These are phyloP conservation scores for Mollisiaceae sp. DNA, from an alignment of 2,329 filamentous ascomycete genomes.

Conservation along the genomic window DNA sequence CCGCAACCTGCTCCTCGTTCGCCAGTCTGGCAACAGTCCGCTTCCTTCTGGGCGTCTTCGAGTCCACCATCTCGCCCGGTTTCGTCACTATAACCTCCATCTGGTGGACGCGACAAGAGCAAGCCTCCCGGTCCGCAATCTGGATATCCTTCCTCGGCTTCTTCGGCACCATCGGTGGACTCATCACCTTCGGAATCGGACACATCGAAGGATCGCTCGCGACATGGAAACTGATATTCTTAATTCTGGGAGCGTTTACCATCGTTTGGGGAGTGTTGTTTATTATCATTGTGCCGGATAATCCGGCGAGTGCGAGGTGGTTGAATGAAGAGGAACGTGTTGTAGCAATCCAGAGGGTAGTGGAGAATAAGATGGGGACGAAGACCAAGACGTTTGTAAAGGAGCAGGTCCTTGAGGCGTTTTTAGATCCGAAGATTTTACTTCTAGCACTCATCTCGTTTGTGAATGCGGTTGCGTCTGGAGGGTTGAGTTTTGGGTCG, in stretches of 20 bases:
- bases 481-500: conserved; percentile 41
- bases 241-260: conserved; percentile 38
- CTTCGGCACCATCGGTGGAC: conserved; percentile 36
- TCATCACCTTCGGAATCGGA: conserved; percentile 47
- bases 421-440: conserved; percentile 48
- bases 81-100: conserved; percentile 53
- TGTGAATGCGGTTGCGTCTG: conserved; percentile 31
- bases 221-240: conserved; percentile 35
- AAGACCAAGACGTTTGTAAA: conserved; percentile 31
- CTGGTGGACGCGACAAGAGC: conserved; percentile 45
- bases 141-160: conserved; percentile 59
- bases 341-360: conserved; percentile 38
- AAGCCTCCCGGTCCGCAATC: conserved; percentile 42
- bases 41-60: conserved; percentile 55
- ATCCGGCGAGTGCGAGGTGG: conserved; percentile 52
- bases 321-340: conserved; percentile 49
- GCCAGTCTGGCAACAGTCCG: conserved; percentile 53
- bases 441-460: conserved; percentile 31
- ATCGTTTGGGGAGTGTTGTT: conserved; percentile 46
- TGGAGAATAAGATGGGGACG: conserved; percentile 36
- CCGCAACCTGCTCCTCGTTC: conserved; percentile 55
- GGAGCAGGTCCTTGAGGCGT: conserved; percentile 32
- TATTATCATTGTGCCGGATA: conserved; percentile 54
- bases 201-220: conserved; percentile 48
- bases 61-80: conserved; percentile 56